Base-by-base conservation (phyloP, 129 eudicot genomes). In the Erigeron canadensis region DNA sequence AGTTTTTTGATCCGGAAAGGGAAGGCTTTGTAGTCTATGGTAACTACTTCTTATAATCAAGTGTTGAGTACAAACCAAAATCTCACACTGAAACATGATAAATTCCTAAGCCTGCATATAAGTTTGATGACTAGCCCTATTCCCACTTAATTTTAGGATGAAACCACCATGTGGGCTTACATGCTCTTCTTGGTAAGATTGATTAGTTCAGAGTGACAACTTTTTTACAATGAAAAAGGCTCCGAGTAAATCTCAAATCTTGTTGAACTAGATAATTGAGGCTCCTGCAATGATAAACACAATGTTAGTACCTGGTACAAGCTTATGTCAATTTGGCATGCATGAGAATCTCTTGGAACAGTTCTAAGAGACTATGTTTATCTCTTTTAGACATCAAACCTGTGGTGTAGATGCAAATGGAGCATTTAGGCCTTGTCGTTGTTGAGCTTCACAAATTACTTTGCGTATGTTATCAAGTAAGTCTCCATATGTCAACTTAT, bases 161-260 rank as follows among this genome's bases (percentile, higher is more conserved):
- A 45, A 45, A 2, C 10, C 10, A 45, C 50, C 13, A 8, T 12
- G 10, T 45, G 50, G 10, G 13, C 8, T 44, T 44, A 44, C 2
- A 45, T 45, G 4, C 4, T 8, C 12, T 8, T 8, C 9, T 67
- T 63, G 50, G 55, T 15, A 74, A 46, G 28, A 44, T 15, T 58
- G 61, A 67, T 45, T 67, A 57, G 17, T 7, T 60, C 8, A 10
- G 42, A 74, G 40, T 40, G 48, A 37, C 16, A 17, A 19, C 43
- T 60, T 43, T 11, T 73, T 65, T 81, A 89, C 54, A 89, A 34
- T 23, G 37, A 67, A 46, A 86, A 55, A 44, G 60, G 73, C 81
- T 71, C 80, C 0, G 86, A 82, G 86, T 78, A 72, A 74, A 89
- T 85, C 71, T 86, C 88, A 38, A 89, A 86, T 65, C 67, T 74